Evolutionary conservation across 179 eudicot genomes (phyloP), one percentile per base, ranked within the genome.

Genomic region (Nepenthes alata): DNA sequence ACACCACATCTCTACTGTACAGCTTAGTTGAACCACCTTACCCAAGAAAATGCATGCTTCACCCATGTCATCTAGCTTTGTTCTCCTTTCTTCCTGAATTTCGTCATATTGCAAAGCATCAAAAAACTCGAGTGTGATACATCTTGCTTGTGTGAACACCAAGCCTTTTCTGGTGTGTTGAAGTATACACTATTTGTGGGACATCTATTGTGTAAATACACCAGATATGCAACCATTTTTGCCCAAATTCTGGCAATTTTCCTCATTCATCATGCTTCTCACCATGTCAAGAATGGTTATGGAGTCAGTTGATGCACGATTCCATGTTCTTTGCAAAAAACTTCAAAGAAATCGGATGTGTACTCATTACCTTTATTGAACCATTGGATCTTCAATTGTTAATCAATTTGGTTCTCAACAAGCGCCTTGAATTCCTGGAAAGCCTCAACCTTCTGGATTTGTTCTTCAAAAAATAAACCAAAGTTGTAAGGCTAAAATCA

Each of bases 401-500:
- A 39, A 8, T 64, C 54, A 44, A 55, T 56, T 58, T 65, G 69
- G 64, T 53, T 64, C 25, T 25, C 25, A 25, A 25, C 25, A 25
- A 25, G 25, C 25, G 25, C 25, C 25, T 25, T 25, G 25, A 25
- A 25, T 25, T 25, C 25, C 25, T 25, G 25, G 25, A 25, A 25
- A 25, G 25, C 25, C 25, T 25, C 25, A 25, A 25, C 25, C 25
- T 25, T 25, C 25, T 25, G 25, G 25, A 25, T 25, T 25, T 25
- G 25, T 25, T 25, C 25, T 25, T 25, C 25, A 25, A 25, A 25
- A 25, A 25, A 0, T 25, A 25, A 25, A 25, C 25, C 25, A 25
- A 25, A 25, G 25, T 25, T 25, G 25, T 25, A 25, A 25, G 25
- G 25, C 25, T 25, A 25, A 25, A 25, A 25, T 25, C 25, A 25